Percentiles rank a stretch among this genome's conserved stretches.
Evolutionary conservation across 306 rosid genomes (phyloP).

Genomic region (Quercus variabilis): DNA sequence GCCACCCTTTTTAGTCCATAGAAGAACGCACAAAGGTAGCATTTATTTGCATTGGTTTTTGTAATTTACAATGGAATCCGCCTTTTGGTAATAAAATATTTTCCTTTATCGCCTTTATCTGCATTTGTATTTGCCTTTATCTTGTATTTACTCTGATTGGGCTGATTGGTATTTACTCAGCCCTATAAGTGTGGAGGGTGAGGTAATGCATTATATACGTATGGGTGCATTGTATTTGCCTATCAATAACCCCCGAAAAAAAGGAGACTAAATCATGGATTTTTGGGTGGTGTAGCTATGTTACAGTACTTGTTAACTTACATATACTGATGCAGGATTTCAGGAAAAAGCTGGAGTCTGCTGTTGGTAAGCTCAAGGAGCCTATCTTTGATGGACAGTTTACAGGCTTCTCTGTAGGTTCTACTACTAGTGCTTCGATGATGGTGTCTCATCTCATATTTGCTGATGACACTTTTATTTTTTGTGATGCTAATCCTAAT

Average conservation of each 20-base stretch:
- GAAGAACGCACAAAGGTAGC: not conserved
- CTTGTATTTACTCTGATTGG: not conserved
- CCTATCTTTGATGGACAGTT: conserved; percentile 45
- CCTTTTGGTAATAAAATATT: not conserved
- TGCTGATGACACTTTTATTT: too few relatives aligned
- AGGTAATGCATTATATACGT: not conserved
- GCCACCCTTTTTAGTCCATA: not conserved
- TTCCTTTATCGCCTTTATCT: not conserved
- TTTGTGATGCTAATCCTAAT: too few relatives aligned
- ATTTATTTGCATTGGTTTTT: not conserved
- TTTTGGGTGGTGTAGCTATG: not conserved
- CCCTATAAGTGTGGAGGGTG: too few relatives aligned
- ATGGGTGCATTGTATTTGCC: not conserved
- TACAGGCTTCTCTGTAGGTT: too few relatives aligned
- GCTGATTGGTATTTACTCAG: not conserved
- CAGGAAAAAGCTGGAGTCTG: conserved; percentile 55
- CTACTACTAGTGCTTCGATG: too few relatives aligned
- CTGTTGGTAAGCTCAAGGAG: conserved; percentile 59
- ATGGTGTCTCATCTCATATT: too few relatives aligned
- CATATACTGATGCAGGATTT: conserved; percentile 44
- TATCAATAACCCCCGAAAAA: not conserved
- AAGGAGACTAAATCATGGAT: not conserved
- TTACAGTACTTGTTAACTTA: not conserved
- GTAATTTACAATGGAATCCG: not conserved
- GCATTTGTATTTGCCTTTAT: not conserved